Conservation (phyloP, 2,329 filamentous ascomycete genomes). For the Fusarium protoensiforme region DNA sequence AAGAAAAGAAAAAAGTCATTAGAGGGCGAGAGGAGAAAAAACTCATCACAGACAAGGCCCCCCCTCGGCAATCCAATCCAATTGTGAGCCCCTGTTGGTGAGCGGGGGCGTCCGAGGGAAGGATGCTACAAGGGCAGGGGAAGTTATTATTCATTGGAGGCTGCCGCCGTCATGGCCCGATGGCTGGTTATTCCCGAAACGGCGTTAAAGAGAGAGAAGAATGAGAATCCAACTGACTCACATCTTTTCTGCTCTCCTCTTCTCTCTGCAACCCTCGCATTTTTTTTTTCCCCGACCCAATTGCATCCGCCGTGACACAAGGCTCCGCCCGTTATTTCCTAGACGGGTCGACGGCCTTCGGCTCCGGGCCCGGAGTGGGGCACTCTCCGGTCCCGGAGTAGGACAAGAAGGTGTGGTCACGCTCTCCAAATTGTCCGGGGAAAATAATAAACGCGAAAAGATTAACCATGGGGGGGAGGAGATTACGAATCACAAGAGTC, state of each 20-base stretch:
- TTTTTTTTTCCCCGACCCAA: constrained; percentile 4
- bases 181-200: background rate
- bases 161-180: constrained; percentile 32
- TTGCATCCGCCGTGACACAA: constrained; percentile 7
- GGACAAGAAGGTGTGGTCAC: background rate
- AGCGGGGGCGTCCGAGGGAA: background rate
- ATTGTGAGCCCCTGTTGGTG: constrained; percentile 19
- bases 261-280: background rate
- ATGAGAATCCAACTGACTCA: background rate
- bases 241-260: too few relatives aligned
- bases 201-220: background rate
- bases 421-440: background rate
- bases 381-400: constrained; percentile 13
- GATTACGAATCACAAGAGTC: constrained; percentile 27
- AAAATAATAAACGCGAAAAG: background rate
- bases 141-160: background rate
- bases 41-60: constrained; percentile 19
- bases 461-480: background rate
- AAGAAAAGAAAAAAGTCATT: background rate
- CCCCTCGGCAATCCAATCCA: constrained; percentile 39
- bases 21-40: background rate
- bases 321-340: constrained; percentile 9
- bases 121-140: background rate
- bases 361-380: constrained; percentile 29
- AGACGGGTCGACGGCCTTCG: constrained; percentile 20